Percentiles rank a stretch among this genome's conserved stretches.
These are phyloP conservation scores for Penicillium riverlandense DNA, from an alignment of 495 filamentous ascomycete genomes.

Conservation along the genomic window DNA sequence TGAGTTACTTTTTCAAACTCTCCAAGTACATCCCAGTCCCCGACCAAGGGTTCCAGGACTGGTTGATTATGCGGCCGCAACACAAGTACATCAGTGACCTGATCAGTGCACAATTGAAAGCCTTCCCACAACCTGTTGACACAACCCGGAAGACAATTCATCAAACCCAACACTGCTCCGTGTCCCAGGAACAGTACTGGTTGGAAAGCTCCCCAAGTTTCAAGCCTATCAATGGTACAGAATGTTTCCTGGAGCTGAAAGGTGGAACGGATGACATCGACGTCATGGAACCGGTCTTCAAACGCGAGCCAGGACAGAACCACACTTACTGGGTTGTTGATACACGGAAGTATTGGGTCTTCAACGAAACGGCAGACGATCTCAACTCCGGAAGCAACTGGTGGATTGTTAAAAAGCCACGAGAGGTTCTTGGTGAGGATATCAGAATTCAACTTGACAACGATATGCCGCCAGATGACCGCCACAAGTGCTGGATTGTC, in stretches of 20 bases:
- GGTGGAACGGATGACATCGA: background rate
- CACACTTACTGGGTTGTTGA: slow-evolving; percentile 2
- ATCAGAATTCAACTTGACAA: background rate
- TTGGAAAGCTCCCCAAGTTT: slow-evolving; percentile 1
- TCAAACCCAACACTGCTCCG: slow-evolving; percentile 1
- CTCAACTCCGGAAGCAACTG: background rate
- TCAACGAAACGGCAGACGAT: background rate
- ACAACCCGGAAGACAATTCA: background rate
- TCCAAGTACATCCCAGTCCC: background rate
- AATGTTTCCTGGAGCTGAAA: background rate
- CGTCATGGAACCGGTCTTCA: background rate
- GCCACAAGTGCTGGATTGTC: slow-evolving; percentile 7
- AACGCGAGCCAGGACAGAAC: no score
- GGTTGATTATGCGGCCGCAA: background rate
- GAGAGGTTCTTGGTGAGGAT: slow-evolving; percentile 3
- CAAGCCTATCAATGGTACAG: slow-evolving; percentile 1
- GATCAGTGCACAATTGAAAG: background rate
- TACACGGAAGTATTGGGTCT: slow-evolving; percentile 4
- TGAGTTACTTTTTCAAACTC: no score
- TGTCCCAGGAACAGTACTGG: background rate
- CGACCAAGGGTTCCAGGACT: background rate
- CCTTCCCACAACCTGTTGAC: slow-evolving; percentile 1
- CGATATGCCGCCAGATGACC: background rate
- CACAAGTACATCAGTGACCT: no score
- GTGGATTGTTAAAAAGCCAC: slow-evolving; percentile 9